Base-by-base conservation (phyloP, 2,329 filamentous ascomycete species). In the Tolypocladium ophioglossoides region DNA sequence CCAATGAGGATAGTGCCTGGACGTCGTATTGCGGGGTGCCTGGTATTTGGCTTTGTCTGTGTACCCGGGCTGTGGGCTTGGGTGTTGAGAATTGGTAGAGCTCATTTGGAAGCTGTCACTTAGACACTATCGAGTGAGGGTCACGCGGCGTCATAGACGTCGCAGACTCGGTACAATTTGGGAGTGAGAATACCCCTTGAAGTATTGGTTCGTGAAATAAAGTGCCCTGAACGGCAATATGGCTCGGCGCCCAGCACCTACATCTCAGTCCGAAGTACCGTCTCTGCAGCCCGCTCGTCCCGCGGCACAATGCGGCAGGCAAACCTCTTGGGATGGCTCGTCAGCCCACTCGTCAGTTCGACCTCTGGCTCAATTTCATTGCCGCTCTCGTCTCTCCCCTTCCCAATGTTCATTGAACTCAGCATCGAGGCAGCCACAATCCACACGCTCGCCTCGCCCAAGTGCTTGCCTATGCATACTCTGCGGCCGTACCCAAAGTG, bases 41-140 rank as follows among this genome's bases (percentile, higher is more conserved):
- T 88, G 47, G 82, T 88, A 0, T 87, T 87, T 57, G 84, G 79
- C 41, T 86, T 88, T 58, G 69, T 81, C 4, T 75, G 76, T 48
- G 69, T 85, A n/a, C 2, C 78, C 0, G 63, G 54, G 0, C 20
- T 78, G 0, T 85, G 81, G 82, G 72, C 67, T 0, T 78, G 77
- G 74, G 70, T 65, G 16, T 57, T 85, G 59, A 58, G 67, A 50
- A 72, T 62, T 20, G 78, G 79, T 0, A 74, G 63, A 58, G 70
- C 73, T 57, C 65, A 62, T 48, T 56, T 78, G 11, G 73, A 74
- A 52, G 30, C 52, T 20, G 39, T 52, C 38, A 46, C 20, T 5
- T 48, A 27, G 39, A 22, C 16, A 1, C 32, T 11, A 11, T 38
- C 4, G 37, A 41, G 32, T n/a, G 22, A 37, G 30, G 24, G 16